Evolutionary conservation across 2,329 filamentous ascomycete species (phyloP).

Genomic region (Exophiala calicioides): DNA sequence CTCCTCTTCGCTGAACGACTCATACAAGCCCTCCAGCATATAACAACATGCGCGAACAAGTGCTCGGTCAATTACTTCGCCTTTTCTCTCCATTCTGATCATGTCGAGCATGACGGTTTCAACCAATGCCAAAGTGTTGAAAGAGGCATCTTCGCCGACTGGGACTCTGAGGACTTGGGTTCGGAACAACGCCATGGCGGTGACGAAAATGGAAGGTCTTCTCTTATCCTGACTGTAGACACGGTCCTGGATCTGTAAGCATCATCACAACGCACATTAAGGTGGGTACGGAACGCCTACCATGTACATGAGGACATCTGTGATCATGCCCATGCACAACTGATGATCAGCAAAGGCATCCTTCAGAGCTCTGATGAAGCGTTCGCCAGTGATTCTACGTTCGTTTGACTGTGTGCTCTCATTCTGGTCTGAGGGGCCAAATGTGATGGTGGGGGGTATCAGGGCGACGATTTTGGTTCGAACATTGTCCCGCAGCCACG

Average conservation of each 20-base stretch:
- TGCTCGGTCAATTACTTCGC: constrained; percentile 81
- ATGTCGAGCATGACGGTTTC: constrained; percentile 84
- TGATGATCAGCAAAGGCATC: constrained; percentile 86
- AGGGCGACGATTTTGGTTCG: constrained; percentile 68
- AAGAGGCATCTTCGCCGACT: constrained; percentile 45
- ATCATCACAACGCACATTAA: constrained; percentile 12
- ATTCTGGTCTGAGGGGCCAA: constrained; percentile 48
- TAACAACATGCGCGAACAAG: constrained; percentile 79
- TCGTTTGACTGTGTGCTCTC: constrained; percentile 69
- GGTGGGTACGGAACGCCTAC: constrained; percentile 42
- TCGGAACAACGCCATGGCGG: constrained; percentile 83
- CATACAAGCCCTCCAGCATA: constrained; percentile 88
- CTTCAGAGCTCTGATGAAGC: constrained; percentile 74
- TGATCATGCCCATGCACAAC: constrained; percentile 88
- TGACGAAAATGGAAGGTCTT: constrained; percentile 76
- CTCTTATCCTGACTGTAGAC: constrained; percentile 74
- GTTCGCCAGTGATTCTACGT: constrained; percentile 76
- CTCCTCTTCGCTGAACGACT: constrained; percentile 75
- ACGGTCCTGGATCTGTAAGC: constrained; percentile 61
- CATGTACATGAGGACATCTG: constrained; percentile 97
- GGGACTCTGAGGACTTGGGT: constrained; percentile 74
- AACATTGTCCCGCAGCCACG: constrained; percentile 76
- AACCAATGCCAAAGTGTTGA: constrained; percentile 70
- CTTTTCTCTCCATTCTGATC: constrained; percentile 87
- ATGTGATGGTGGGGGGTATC: constrained; percentile 69